Base-by-base conservation (phyloP, 768 basidiomycete genomes). In the Lactifluus subvellereus region DNA sequence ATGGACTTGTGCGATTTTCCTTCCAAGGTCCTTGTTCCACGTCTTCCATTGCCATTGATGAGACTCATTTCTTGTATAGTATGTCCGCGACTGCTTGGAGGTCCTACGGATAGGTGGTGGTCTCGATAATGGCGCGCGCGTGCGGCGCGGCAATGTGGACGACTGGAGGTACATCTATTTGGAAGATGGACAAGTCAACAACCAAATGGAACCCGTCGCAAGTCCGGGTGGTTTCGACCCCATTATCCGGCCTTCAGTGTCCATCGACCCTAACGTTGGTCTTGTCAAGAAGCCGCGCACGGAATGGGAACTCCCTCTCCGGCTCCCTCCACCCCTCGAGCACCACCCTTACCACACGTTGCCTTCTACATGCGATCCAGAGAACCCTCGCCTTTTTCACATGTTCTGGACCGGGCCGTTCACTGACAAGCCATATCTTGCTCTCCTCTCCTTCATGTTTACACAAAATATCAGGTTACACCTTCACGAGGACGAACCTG, bases 361-460 rank as follows among this genome's bases (percentile, higher is more conserved):
- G 45, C 72, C 81, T 3, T 72, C 77, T 1, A 79, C 86, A 1
- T 99, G 97, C 74, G 92, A 97, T 70, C 81, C 87, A 0, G 87
- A 91, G 67, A 85, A 88, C 69, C 89, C 94, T 6, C 84, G 90
- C 40, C 76, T 98, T 37, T 98, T 96, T 79, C 97, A 99, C 75
- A 97, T 98, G 87, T 99, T 97, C 79, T 98, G 97, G 96, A 91
- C 95, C 1, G 96, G 97, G 0, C 88, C 93, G 1, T 98, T 99
- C 78, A 97, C 94, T 9, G 97, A 99, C 79, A 98, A 98, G 74
- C 97, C 97, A 2, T 98, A 99, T 79, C 84, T 94, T 62, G 94
- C 96, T 1, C 80, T 98, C 50, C 79, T 96, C 27, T 97, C 94
- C 18, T 99, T 94, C 80, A 82, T 98, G 40, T 98, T 87, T 77